Evolutionary conservation across 2,329 filamentous ascomycete genomes (phyloP), one percentile per base, ranked within the genome.

Genomic region (Phialemonium atrogriseum): DNA sequence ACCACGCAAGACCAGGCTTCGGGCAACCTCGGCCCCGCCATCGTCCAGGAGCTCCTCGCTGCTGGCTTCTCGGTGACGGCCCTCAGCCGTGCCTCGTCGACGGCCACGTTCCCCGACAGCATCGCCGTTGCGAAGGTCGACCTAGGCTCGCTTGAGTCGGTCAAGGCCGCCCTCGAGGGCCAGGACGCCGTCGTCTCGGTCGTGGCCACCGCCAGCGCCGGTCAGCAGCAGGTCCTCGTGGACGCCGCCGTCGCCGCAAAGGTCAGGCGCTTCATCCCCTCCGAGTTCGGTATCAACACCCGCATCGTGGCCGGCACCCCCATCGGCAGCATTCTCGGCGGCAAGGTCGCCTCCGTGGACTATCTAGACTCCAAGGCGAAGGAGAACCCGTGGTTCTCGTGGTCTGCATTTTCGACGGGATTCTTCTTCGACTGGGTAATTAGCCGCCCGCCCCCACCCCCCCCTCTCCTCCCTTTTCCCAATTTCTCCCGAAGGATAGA

Each of bases 351-450:
- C 14, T 27, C 42, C 5, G 46, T 73, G 8, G 63, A 74, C 21
- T 74, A 77, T 38, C 56, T 79, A 13, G 60, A 67, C 39, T 52
- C 52, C 15, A 66, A 67, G 39, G 54, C 50, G 6, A 62, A 65
- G 39, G 55, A 66, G 37, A 51, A 55, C 14, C 46, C 56, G 2
- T 50, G 43, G 1, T 67, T 81, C 39, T 65, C 59, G 18, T 82
- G 77, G 76, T 79, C 72, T 2, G 69, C 60, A 3, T 48, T 82
- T 10, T 64, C 73, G 4, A 69, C 59, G 7, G 73, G 75, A 0
- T 55, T 68, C 3, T 74, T 81, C 50, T 77, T 81, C 46, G 77
- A 81, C 45, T 73, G 67, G 70, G 62, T 66, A 47, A 16, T n/a
- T n/a, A n/a, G n/a, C n/a, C n/a, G n/a, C n/a, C n/a, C n/a, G n/a